Base-by-base conservation (phyloP, 441 rosid species). In the Jatropha multifida region DNA sequence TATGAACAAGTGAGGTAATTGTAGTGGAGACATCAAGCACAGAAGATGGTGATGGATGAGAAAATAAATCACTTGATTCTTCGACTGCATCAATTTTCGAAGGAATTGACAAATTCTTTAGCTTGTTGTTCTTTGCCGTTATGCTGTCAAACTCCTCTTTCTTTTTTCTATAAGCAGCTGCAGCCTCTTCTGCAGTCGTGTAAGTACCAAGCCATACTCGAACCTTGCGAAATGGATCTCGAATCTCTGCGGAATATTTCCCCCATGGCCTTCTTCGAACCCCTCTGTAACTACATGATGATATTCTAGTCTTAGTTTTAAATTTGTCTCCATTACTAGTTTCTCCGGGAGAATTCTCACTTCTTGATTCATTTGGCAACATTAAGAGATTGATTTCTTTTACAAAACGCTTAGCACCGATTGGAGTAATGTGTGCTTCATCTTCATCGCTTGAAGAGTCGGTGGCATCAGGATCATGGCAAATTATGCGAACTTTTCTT, bases 391-490 rank as follows among this genome's bases (percentile, higher is more conserved):
- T 68, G 64, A 88, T 80, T 82, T 88, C 90, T 11, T 23, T 76
- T 1, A 85, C 78, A 49, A 78, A 20, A 3, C 76, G 80, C 72
- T 82, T 86, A 17, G 41, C 55, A 42, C 73, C 42, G 37, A 5
- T 5, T n/a, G 52, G 5, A 3, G 5, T 42, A 40, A 38, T 9
- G 41, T 48, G n/a, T 3, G 32, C 68, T 18, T 76, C 85, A 7
- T 80, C 87, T 42, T 84, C 89, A 55, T 83, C 90, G 3, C 85
- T 83, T 0, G 88, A 84, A 26, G 85, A 79, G 74, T 87, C 92
- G 9, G 90, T 88, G 11, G 86, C 86, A 15, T 85, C 82, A 15
- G 89, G 88, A 81, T 88, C 92, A 26, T 58, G 41, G 79, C 61
- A 86, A 14, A 79, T 80, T 8, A 88, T 72, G 2, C 90, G 86